Base-by-base conservation (phyloP, 192 early-diverging fungal genomes). In the Paraglomus occultum region DNA sequence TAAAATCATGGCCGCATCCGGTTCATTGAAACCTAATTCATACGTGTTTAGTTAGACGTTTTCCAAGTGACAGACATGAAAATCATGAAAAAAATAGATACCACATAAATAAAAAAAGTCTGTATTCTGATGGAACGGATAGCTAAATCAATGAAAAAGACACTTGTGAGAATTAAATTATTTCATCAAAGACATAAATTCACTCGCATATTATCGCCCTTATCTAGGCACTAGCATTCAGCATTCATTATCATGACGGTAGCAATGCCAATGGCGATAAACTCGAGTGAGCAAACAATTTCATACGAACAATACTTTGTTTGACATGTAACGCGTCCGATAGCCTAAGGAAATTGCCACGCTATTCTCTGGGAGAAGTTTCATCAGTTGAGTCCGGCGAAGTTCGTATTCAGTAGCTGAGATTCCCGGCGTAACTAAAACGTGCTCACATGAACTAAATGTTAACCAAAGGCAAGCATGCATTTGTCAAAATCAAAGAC, bases 91-190 rank as follows among this genome's bases (percentile, higher is more conserved):
- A 58, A 55, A 31, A 23, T 66, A 39, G 70, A 18, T 73, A 81
- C 80, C 85, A 45, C 75, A 80, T 44, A 98, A 78, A 64, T 98
- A 98, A 69, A 85, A 87, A 73, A 97, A 87, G 68, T 99, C 90
- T 7, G 95, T 94, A 67, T 92, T 84, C 73, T 99, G 97, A 69
- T 95, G 91, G 74, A 95, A 99, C 22, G 87, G 88, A 73, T 99
- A 94, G 64, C 87, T 89, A 73, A 12, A 68, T 6, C 6, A 23
- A 39, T 4, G 3, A 48, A 20, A 22, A 18, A 59, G 18, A 51
- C 15, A 44, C 23, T 64, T 10, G 17, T 64, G 17, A 40, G 47
- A 39, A 51, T 62, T 17, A 63, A 70, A 54, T 8, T 14, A 63
- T 45, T 17, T n/a, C 44, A 44, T 18, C 11, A 48, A 18, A 31